Evolutionary conservation across 176 grass and related monocot species (phyloP), one percentile per base, ranked within the genome.

Genomic region (Bonia amplexicaulis): DNA sequence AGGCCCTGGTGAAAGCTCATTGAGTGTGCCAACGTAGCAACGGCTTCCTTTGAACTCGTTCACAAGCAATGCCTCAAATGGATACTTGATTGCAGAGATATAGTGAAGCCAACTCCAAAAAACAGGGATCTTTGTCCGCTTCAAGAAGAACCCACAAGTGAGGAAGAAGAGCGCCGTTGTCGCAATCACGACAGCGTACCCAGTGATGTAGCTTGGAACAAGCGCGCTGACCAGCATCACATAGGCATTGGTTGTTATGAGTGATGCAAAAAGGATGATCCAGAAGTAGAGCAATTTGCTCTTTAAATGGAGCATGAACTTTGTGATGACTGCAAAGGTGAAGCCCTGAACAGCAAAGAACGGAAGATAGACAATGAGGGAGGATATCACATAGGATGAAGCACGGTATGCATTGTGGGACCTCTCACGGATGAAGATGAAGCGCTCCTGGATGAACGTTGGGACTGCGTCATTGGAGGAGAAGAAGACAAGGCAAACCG

Each of bases 61-160:
- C 76, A 89, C 85, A 31, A 97, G 74, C 87, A 91, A 2, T 22
- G 90, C 95, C 81, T 97, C 90, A 64, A 94, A 97, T 7, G 95
- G 95, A 48, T 97, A 97, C 83, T 97, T 95, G 80, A 97, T 95
- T 3, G 91, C 79, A 25, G 95, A 97, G 59, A 95, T 72, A 29
- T 95, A 95, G 35, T 97, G 92, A n/a, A 97, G 91, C 93, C 93
- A 95, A 7, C 85, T 75, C 95, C 95, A 97, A 12, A 70, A 89
- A 10, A 27, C 12, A 0, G 92, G 95, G n/a, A 97, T 97, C 66
- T 57, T 73, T 10, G 83, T 75, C 31, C 85, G 51, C 69, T 91
- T 97, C 73, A 97, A 40, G 89, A 94, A 97, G 85, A 97, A 95
- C 2, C 95, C 95, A 25, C 87, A 95, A 12, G 91, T 93, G 52